These are phyloP conservation scores for Vairimorpha ceranae DNA, from an alignment of 371 early-diverging fungal genomes.

Conservation along the genomic window DNA sequence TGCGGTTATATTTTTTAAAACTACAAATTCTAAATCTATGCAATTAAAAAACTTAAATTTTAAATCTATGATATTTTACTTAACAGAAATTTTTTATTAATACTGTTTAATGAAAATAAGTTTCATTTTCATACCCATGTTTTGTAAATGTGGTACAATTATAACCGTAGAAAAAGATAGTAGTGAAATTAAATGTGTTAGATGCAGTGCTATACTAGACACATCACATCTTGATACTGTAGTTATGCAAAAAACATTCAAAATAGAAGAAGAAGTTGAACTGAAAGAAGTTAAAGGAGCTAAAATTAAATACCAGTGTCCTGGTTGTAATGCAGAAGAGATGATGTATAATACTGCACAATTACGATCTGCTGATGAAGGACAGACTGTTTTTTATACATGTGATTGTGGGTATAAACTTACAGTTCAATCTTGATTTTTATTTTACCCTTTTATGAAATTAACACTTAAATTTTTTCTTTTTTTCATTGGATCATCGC, in stretches of 20 bases:
- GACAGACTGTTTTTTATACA: constrained; percentile 94
- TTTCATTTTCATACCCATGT: too few species aligned
- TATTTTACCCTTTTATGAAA: neutral
- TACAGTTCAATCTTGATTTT: constrained; percentile 58
- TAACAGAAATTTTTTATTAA: too few species aligned
- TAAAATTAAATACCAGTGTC: constrained; percentile 82
- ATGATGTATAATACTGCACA: constrained; percentile 96
- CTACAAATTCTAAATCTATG: too few species aligned
- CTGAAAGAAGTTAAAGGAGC: constrained; percentile 39
- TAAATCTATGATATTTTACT: too few species aligned
- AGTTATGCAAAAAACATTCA: neutral
- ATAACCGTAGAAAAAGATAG: constrained; percentile 11
- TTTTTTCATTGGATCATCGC: neutral
- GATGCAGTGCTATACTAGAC: constrained; percentile 24
- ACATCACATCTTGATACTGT: neutral
- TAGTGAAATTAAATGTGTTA: constrained; percentile 19
- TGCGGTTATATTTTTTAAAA: too few species aligned
- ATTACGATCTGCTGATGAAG: constrained; percentile 95
- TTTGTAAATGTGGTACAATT: constrained; percentile 52
- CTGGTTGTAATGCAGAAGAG: constrained; percentile 72
- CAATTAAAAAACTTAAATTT: too few species aligned
- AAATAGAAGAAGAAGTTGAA: constrained; percentile 11
- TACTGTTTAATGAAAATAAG: too few species aligned
- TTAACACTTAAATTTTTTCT: neutral
- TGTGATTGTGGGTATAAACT: constrained; percentile 85